A percentile compares a stretch with the other conserved stretches of the same genome.
Evolutionary conservation across 2,329 filamentous ascomycete species (phyloP).

Genomic region (Trichoderma polysporum): DNA sequence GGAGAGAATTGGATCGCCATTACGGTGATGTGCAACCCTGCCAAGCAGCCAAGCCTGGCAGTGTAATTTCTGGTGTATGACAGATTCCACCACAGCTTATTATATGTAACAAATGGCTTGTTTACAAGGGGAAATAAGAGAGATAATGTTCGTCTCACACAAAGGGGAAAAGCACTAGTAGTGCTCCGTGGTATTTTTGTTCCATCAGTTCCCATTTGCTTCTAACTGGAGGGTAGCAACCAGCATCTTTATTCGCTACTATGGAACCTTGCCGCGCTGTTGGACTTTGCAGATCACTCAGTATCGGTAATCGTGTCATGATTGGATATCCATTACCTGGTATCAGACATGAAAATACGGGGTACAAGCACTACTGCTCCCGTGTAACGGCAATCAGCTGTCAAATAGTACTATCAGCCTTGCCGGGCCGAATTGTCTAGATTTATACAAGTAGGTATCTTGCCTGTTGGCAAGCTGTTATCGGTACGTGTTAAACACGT

Average conservation of each 20-base stretch:
- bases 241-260: background rate
- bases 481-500: background rate
- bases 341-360: background rate
- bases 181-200: background rate
- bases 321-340: background rate
- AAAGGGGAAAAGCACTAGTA: background rate
- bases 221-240: background rate
- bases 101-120: background rate
- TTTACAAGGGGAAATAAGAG: background rate
- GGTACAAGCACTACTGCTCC: background rate
- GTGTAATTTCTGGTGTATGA: background rate
- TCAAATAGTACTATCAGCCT: background rate
- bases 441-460: no score
- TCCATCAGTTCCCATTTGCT: background rate
- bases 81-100: background rate
- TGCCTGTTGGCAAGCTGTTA: background rate
- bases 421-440: no score
- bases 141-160: background rate
- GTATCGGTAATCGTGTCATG: background rate
- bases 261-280: background rate
- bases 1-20: no score
- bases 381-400: background rate
- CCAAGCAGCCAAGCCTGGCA: no score
- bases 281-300: background rate
- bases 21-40: no score